Evolutionary conservation across 2,329 filamentous ascomycete species (phyloP).

Genomic region (Periglandula ipomoeae): DNA sequence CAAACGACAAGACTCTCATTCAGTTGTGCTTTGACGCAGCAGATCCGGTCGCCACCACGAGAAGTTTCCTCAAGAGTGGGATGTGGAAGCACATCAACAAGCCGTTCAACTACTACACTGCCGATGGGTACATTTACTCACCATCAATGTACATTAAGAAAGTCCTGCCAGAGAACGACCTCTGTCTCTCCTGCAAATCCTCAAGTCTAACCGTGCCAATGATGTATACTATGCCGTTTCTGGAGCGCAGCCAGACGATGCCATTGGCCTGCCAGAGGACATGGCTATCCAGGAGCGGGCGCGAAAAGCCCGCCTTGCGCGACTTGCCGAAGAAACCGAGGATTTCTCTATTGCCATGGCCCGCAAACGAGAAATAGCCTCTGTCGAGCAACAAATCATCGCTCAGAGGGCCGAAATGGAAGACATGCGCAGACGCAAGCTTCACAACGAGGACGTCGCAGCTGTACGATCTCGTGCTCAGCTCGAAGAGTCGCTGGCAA

Average conservation of each 20-base stretch:
- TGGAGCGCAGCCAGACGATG: constrained; percentile 44
- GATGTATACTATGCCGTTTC: constrained; percentile 47
- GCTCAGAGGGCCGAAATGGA: constrained; percentile 41
- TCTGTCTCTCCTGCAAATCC: constrained; percentile 35
- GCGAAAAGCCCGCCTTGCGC: constrained; percentile 36
- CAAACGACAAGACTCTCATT: constrained; percentile 48
- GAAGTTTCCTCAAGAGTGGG: constrained; percentile 50
- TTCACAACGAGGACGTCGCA: constrained; percentile 35
- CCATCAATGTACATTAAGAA: constrained; percentile 53
- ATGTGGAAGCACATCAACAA: constrained; percentile 59
- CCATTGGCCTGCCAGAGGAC: constrained; percentile 41
- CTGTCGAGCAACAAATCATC: constrained; percentile 41
- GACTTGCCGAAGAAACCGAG: constrained; percentile 36
- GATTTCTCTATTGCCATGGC: constrained; percentile 39
- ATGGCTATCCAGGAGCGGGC: constrained; percentile 40
- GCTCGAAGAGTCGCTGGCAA: constrained; percentile 33
- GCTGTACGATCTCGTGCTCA: constrained; percentile 35
- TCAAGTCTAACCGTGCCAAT: constrained; percentile 41
- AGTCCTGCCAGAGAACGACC: constrained; percentile 31
- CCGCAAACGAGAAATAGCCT: constrained; percentile 41
- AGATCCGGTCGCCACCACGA: constrained; percentile 45
- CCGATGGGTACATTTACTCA: constrained; percentile 49
- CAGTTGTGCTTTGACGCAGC: constrained; percentile 50
- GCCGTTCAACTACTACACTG: constrained; percentile 44
- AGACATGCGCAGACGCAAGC: constrained; percentile 37